Evolutionary conservation across 1,139 yeast species (phyloP).

Genomic region (Scheffersomyces titani): DNA sequence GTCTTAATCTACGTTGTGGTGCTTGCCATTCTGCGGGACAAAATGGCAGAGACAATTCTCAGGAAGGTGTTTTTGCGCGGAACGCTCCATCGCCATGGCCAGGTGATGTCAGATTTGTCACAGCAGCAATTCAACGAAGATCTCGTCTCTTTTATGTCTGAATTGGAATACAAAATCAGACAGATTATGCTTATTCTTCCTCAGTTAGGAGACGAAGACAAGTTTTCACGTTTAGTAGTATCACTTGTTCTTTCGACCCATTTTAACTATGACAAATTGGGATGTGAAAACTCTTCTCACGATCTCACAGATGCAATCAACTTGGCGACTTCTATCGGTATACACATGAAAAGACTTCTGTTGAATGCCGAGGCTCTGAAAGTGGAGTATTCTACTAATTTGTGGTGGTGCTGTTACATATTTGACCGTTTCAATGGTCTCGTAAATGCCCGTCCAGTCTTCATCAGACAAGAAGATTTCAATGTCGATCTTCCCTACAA

Average conservation of each 20-base stretch:
- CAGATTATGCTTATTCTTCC: slow-evolving; percentile 35
- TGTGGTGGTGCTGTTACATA: slow-evolving; percentile 41
- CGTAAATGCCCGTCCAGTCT: slow-evolving; percentile 37
- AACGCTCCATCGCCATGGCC: not conserved
- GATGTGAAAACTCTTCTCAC: slow-evolving; percentile 39
- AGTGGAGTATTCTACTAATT: slow-evolving; percentile 23
- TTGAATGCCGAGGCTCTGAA: slow-evolving; percentile 14
- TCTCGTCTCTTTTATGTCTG: slow-evolving; percentile 21
- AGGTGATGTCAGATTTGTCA: slow-evolving; percentile 3
- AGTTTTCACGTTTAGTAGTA: slow-evolving; percentile 28
- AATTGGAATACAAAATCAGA: slow-evolving; percentile 37
- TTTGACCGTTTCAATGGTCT: slow-evolving; percentile 39
- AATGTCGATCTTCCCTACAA: slow-evolving; percentile 28
- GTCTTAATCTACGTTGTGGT: slow-evolving; percentile 31
- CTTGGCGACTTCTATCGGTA: slow-evolving; percentile 30
- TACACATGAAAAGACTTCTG: slow-evolving; percentile 31
- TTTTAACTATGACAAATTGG: slow-evolving; percentile 30
- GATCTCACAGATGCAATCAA: slow-evolving; percentile 35
- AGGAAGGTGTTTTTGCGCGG: slow-evolving; percentile 18
- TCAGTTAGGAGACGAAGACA: slow-evolving; percentile 40
- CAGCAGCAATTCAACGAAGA: slow-evolving; percentile 12
- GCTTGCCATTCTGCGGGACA: slow-evolving; percentile 29
- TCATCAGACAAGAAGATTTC: slow-evolving; percentile 36
- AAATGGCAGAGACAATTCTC: slow-evolving; percentile 28
- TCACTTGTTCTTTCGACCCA: slow-evolving; percentile 31